Conservation (phyloP, 2,329 filamentous ascomycete genomes). For the Sphaerostilbella broomeana region DNA sequence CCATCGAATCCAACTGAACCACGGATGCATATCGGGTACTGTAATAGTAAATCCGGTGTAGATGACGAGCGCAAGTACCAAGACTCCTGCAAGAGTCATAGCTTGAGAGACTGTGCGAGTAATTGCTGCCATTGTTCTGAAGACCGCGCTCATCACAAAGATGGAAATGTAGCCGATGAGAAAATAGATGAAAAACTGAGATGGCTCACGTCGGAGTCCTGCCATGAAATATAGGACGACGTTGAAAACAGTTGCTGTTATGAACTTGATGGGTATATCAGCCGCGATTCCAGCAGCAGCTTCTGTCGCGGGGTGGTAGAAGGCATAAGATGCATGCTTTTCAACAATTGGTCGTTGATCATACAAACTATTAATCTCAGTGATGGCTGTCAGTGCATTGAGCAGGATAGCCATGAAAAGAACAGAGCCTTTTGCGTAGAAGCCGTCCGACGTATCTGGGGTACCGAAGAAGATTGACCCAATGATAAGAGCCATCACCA, state of each 20-base stretch:
- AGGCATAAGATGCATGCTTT: conserved; percentile 43
- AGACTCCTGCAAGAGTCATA: conserved; percentile 44
- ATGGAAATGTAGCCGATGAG: conserved; percentile 62
- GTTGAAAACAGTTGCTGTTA: conserved; percentile 45
- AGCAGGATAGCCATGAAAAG: conserved; percentile 56
- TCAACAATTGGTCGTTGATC: conserved; percentile 42
- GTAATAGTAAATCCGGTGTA: conserved; percentile 53
- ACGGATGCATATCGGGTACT: conserved; percentile 56
- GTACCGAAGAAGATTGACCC: conserved; percentile 54
- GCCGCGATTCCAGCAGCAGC: conserved; percentile 47
- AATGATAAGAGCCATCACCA: conserved; percentile 54
- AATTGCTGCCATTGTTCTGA: conserved; percentile 64
- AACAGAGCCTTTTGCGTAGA: conserved; percentile 48
- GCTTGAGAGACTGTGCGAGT: conserved; percentile 60
- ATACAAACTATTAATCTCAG: conserved; percentile 44
- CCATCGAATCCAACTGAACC: conserved; percentile 71
- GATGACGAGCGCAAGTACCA: conserved; percentile 54
- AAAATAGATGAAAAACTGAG: conserved; percentile 70
- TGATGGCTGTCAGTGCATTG: conserved; percentile 51
- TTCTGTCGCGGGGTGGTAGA: conserved; percentile 47
- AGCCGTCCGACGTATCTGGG: conserved; percentile 42
- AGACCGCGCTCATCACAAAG: conserved; percentile 69
- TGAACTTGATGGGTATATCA: conserved; percentile 54
- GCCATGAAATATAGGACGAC: conserved; percentile 53
- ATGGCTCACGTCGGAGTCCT: conserved; percentile 49